These are phyloP conservation scores for Hymenoscyphus fructigenus DNA, from an alignment of 2,329 filamentous ascomycete species.

Conservation along the genomic window DNA sequence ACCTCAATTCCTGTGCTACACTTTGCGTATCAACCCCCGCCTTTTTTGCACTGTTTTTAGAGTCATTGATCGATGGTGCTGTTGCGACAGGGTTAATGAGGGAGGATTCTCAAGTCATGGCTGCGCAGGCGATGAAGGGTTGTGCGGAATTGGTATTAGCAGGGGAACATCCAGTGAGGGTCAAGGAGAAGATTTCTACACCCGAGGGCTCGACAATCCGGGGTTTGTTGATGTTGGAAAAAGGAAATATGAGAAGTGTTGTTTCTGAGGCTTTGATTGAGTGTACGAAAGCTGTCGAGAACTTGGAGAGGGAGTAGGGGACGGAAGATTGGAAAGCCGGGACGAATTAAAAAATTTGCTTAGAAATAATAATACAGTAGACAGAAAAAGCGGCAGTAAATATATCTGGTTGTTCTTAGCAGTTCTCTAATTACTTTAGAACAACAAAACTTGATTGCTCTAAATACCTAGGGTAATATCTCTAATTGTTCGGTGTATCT, in stretches of 20 bases:
- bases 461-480: too few relatives aligned
- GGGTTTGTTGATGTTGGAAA: neutral
- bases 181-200: neutral
- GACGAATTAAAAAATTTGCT: neutral
- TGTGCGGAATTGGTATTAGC: neutral
- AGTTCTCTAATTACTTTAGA: too few relatives aligned
- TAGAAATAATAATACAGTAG: too few relatives aligned
- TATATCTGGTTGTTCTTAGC: too few relatives aligned
- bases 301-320: neutral
- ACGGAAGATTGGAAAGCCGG: neutral
- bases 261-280: neutral
- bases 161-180: neutral
- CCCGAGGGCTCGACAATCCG: neutral
- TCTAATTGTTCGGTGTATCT: too few relatives aligned
- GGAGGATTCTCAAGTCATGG: neutral
- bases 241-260: neutral
- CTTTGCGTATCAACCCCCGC: neutral
- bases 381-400: too few relatives aligned
- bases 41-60: neutral
- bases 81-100: neutral
- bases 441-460: too few relatives aligned
- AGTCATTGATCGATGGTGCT: neutral
- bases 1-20: neutral
- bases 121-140: slow-evolving; percentile 2
- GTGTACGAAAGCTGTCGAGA: neutral